These are phyloP conservation scores for Amorphotheca resinae DNA, from an alignment of 495 filamentous ascomycete species.

Conservation along the genomic window DNA sequence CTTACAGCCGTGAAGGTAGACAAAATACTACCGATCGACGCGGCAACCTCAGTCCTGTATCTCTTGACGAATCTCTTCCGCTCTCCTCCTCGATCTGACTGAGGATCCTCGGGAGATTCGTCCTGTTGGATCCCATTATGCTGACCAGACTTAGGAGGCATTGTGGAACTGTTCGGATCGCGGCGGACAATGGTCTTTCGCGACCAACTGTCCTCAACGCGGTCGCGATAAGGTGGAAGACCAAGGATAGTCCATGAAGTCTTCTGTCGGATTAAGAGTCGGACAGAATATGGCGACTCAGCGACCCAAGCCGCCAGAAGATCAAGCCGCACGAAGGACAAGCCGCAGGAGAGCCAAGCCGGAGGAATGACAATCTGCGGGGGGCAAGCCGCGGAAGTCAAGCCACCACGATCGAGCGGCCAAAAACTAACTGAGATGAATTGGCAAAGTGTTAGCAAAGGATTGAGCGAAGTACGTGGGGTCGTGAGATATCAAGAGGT, in stretches of 20 bases:
- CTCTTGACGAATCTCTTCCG: slow-evolving; percentile 52
- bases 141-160: slow-evolving; percentile 37
- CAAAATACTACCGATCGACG: slow-evolving; percentile 58
- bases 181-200: slow-evolving; percentile 34
- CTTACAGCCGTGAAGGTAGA: slow-evolving; percentile 56
- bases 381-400: not conserved
- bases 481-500: too few relatives aligned
- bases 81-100: slow-evolving; percentile 22
- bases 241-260: slow-evolving; percentile 45
- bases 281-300: slow-evolving; percentile 8
- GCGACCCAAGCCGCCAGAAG: not conserved
- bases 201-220: slow-evolving; percentile 42
- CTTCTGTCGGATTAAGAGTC: slow-evolving; percentile 6
- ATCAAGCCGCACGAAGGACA: too few relatives aligned
- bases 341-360: too few relatives aligned
- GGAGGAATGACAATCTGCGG: not conserved
- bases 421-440: too few relatives aligned
- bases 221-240: slow-evolving; percentile 43
- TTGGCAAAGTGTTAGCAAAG: not conserved
- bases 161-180: slow-evolving; percentile 26
- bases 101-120: slow-evolving; percentile 23
- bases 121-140: slow-evolving; percentile 28
- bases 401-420: not conserved
- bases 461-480: slow-evolving; percentile 8
- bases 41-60: slow-evolving; percentile 70